Base-by-base conservation (phyloP, 176 grass and related monocot genomes). In the Bonia amplexicaulis region DNA sequence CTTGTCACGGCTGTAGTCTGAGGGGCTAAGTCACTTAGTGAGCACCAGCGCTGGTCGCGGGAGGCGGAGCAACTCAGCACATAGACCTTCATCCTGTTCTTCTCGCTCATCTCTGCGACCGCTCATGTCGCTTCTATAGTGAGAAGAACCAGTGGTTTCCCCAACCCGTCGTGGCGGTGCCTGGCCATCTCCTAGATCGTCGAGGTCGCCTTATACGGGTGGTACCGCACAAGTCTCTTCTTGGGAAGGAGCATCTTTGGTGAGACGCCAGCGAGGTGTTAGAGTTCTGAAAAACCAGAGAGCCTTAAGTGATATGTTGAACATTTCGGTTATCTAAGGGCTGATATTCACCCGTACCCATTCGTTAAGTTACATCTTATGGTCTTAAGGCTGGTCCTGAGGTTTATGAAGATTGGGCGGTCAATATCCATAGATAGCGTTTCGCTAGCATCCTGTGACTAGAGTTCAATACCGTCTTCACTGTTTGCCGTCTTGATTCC, bases 171-270 rank as follows among this genome's bases (percentile, higher is more conserved):
- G 25, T 16, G 40, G 12, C 14, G 8, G 45, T 29, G 71, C 25
- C 16, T 17, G 20, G 29, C 70, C 69, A 84, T 40, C 20, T 74
- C 81, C 58, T 65, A 70, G 58, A 74, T 89, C 70, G 71, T n/a
- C 71, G 51, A 60, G 22, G 77, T 62, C 33, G 77, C 71, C 31
- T 73, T 51, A 63, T 70, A 85, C 12, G 70, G 63, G 53, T 85
- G 82, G 82, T 44, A 54, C 42, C 88, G 77, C 71, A 81, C 40
- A 53, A 81, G 6, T 78, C 88, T 81, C 82, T 89, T 89, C 82
- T 85, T 89, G 1, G 37, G 71, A 3, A 82, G 71, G 63, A 89
- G 82, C n/a, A 85, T 13, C 71, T 85, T 71, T n/a, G 64, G 60
- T 9, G 53, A 77, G 33, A 89, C 71, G 71, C 71, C 88, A 16